Conservation (phyloP, 75 land plant genomes). For the Pseudotsuga menziesii region DNA sequence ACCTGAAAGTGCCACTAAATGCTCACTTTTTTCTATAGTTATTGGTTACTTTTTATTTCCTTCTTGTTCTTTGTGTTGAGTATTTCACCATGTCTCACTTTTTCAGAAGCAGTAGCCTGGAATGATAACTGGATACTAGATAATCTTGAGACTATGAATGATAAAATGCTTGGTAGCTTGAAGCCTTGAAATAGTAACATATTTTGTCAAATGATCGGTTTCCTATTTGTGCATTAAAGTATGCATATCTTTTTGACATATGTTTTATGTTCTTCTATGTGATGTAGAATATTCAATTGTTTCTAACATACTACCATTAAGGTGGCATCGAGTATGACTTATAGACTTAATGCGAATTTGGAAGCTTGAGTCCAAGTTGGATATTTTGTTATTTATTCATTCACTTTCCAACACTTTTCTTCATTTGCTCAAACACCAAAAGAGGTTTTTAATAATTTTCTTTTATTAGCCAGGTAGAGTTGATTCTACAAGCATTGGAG, state of each 20-base stretch:
- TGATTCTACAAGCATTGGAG: slow-evolving; percentile 95
- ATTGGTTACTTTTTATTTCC: background rate
- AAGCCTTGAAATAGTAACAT: no score
- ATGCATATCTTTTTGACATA: background rate
- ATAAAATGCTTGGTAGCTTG: no score
- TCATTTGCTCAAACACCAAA: background rate
- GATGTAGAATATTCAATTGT: background rate
- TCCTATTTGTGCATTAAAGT: no score
- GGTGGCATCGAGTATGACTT: background rate
- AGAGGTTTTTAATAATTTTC: background rate
- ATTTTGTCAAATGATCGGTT: no score
- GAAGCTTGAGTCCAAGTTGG: background rate
- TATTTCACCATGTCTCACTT: background rate
- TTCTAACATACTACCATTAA: background rate
- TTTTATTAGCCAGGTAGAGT: slow-evolving; percentile 59
- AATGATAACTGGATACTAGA: background rate
- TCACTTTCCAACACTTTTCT: background rate
- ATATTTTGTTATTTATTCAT: background rate
- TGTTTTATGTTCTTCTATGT: background rate
- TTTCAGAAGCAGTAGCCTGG: background rate
- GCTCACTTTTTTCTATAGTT: no score
- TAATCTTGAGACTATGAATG: no score
- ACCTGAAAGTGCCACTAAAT: no score
- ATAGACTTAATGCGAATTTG: background rate
- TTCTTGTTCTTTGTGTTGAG: background rate